These are phyloP conservation scores for Talaromyces adpressus DNA, from an alignment of 495 filamentous ascomycete species.

Conservation along the genomic window DNA sequence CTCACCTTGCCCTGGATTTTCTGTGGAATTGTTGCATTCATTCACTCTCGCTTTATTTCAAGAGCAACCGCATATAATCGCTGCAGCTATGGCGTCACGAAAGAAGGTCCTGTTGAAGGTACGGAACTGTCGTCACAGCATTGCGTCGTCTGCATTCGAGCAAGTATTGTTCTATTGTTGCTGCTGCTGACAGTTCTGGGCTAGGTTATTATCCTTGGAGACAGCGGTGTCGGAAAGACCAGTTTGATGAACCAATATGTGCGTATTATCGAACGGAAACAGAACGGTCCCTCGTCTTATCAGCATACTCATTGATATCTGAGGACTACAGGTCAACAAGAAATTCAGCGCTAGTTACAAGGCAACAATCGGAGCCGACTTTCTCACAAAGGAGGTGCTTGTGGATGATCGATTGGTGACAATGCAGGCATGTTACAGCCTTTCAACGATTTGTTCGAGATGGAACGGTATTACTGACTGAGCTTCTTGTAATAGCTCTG, in stretches of 20 bases:
- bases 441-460: background rate
- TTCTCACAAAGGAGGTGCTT: slow-evolving; percentile 95
- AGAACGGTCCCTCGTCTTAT: background rate
- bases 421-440: slow-evolving; percentile 73
- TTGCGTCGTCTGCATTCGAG: slow-evolving; percentile 6
- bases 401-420: slow-evolving; percentile 96
- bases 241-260: slow-evolving; percentile 99
- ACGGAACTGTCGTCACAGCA: slow-evolving; percentile 20
- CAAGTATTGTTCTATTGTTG: background rate
- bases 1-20: background rate
- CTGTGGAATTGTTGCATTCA: background rate
- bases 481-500: slow-evolving; percentile 59
- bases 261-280: slow-evolving; percentile 28
- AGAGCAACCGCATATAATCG: slow-evolving; percentile 5
- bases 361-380: slow-evolving; percentile 97
- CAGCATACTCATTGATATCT: slow-evolving; percentile 17
- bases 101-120: slow-evolving; percentile 99
- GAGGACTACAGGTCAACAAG: slow-evolving; percentile 80
- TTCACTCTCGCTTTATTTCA: slow-evolving; percentile 7
- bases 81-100: slow-evolving; percentile 68
- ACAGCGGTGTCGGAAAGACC: slow-evolving; percentile 98
- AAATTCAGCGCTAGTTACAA: slow-evolving; percentile 99
- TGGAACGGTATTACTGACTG: slow-evolving; percentile 6
- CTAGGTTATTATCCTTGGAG: slow-evolving; percentile 97
- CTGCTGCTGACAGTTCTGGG: background rate